These are phyloP conservation scores for Pythium grandisporangium DNA, from an alignment of 352 stramenopile species.

Conservation along the genomic window DNA sequence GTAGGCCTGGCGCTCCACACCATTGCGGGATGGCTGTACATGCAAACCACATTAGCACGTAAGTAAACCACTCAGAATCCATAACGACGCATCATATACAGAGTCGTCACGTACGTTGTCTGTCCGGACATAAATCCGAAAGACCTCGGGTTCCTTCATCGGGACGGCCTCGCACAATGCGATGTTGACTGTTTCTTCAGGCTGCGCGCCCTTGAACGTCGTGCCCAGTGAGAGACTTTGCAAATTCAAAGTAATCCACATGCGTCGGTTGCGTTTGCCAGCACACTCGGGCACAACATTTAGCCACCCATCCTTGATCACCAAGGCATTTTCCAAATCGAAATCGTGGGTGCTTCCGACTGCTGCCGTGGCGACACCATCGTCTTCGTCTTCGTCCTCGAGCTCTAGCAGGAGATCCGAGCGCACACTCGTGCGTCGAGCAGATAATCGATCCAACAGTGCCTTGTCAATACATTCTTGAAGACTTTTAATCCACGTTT, in stretches of 20 bases:
- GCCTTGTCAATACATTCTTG: constrained; percentile 56
- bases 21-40: constrained; percentile 7
- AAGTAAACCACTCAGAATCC: background rate
- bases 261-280: constrained; percentile 22
- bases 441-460: constrained; percentile 26
- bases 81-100: background rate
- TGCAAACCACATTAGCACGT: background rate
- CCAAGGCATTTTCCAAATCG: constrained; percentile 55
- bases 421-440: constrained; percentile 44
- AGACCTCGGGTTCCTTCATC: constrained; percentile 39
- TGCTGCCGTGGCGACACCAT: too few relatives aligned
- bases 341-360: constrained; percentile 39
- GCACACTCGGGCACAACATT: constrained; percentile 48
- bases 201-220: constrained; percentile 53
- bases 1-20: constrained; percentile 21
- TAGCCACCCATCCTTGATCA: constrained; percentile 85
- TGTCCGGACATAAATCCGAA: constrained; percentile 39
- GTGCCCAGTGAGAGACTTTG: constrained; percentile 57
- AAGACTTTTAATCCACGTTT: constrained; percentile 47
- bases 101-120: constrained; percentile 12
- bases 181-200: constrained; percentile 58
- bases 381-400: too few relatives aligned
- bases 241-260: constrained; percentile 78
- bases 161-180: constrained; percentile 42
- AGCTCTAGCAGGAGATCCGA: constrained; percentile 56